phyloP scores from a whole-genome alignment of 306 rosid genomes.

The Trichosanthes cucumerina region DNA sequence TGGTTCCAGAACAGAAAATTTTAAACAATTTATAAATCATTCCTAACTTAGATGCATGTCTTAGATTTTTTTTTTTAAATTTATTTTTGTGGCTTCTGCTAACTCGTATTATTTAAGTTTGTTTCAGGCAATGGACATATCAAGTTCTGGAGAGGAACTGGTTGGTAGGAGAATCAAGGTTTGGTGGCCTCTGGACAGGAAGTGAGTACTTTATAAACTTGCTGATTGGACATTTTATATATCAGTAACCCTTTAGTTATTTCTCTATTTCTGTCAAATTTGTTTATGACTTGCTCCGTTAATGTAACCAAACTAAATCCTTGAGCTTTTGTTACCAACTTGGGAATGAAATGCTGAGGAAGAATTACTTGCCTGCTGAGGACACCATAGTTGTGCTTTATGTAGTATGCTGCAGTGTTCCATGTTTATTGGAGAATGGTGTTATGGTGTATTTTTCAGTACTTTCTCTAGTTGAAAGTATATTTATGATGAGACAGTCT shows the following conservation, averaged over 20 bases:
- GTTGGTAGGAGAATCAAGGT: constrained; percentile 54
- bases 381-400: background rate
- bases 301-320: background rate
- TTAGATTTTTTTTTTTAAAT: background rate
- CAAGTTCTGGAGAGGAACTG: constrained; percentile 20
- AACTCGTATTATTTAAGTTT: background rate
- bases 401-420: background rate
- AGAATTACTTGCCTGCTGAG: no score
- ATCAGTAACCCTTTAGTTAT: constrained; percentile 5
- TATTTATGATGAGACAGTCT: background rate
- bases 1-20: background rate
- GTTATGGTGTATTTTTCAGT: background rate
- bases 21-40: background rate
- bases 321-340: background rate
- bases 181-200: constrained; percentile 79
- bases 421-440: background rate
- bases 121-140: constrained; percentile 29
- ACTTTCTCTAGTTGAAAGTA: background rate
- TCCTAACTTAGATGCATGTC: background rate
- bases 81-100: background rate
- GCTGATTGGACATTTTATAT: constrained; percentile 1
- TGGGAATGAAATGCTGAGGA: background rate
- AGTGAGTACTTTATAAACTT: constrained; percentile 33
- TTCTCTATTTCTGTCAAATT: background rate
- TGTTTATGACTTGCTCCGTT: background rate